Evolutionary conservation across 2,329 filamentous ascomycete genomes (phyloP).

Genomic region (Alternaria dauci): DNA sequence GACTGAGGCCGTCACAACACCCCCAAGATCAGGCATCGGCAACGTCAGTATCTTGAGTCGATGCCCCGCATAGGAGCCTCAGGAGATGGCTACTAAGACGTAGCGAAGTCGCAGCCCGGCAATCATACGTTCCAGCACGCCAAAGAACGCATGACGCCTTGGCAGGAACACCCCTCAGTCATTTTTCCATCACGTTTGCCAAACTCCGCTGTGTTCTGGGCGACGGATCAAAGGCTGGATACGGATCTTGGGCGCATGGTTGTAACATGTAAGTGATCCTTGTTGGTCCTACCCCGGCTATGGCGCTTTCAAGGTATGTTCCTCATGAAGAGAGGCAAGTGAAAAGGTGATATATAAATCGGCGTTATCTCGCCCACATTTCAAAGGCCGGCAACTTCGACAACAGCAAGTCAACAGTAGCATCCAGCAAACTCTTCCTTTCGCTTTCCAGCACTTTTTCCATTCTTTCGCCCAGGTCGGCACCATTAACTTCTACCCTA

Average conservation of each 20-base stretch:
- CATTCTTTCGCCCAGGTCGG: conserved; percentile 46
- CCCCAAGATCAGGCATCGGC: conserved; percentile 29
- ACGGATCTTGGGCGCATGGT: conserved; percentile 26
- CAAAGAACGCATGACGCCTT: conserved; percentile 42
- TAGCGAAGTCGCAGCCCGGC: conserved; percentile 43
- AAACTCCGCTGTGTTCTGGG: conserved; percentile 18
- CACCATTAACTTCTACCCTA: conserved; percentile 10
- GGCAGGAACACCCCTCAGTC: conserved; percentile 34
- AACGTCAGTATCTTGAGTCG: conserved; percentile 26
- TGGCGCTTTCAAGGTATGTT: conserved; percentile 22
- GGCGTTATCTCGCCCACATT: conserved; percentile 11
- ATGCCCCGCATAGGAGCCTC: conserved; percentile 27
- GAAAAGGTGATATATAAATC: conserved; percentile 40
- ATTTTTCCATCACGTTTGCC: conserved; percentile 23
- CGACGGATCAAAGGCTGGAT: conserved; percentile 15
- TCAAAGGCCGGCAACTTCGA: conserved; percentile 40
- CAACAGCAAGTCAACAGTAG: conserved; percentile 26
- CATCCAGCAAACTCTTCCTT: conserved; percentile 29
- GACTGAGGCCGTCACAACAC: conserved; percentile 40
- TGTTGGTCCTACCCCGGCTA: conserved; percentile 25
- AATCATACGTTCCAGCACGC: conserved; percentile 48
- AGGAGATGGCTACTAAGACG: conserved; percentile 32
- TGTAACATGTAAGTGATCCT: conserved; percentile 39
- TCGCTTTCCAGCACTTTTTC: conserved; percentile 30
- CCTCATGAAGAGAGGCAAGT: background rate